Conservation (phyloP, 495 filamentous ascomycete species). For the Extremus antarcticus region DNA sequence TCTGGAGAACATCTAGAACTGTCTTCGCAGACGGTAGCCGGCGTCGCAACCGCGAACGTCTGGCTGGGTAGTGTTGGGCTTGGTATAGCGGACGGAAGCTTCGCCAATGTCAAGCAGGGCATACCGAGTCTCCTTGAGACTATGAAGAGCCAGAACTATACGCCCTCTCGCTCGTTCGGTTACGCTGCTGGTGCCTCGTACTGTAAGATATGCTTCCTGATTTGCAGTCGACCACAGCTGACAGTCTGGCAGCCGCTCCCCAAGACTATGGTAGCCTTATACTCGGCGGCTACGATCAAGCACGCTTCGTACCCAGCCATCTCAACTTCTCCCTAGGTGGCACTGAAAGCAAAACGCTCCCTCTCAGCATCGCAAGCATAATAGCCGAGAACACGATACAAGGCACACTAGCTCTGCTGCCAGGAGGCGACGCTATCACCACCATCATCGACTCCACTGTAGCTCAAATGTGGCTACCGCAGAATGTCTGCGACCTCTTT, state of each 20-base stretch:
- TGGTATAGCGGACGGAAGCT: conserved; percentile 39
- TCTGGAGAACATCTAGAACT: conserved; percentile 33
- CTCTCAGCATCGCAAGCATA: conserved; percentile 27
- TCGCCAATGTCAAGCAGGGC: conserved; percentile 32
- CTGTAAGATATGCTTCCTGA: conserved; percentile 16
- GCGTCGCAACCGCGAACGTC: conserved; percentile 36
- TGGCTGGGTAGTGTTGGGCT: conserved; percentile 48
- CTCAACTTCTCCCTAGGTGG: conserved; percentile 19
- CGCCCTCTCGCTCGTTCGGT: conserved; percentile 22
- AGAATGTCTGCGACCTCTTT: conserved; percentile 25
- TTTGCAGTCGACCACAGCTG: conserved; percentile 20
- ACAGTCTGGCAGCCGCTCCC: not conserved
- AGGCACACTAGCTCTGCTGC: conserved; percentile 20
- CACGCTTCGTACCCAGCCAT: conserved; percentile 23
- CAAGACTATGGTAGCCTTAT: conserved; percentile 19
- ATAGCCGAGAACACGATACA: conserved; percentile 17
- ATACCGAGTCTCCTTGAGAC: conserved; percentile 35
- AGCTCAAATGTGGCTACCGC: conserved; percentile 28
- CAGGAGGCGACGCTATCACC: conserved; percentile 13
- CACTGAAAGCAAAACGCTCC: conserved; percentile 18
- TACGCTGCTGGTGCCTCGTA: conserved; percentile 31
- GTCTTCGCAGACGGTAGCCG: conserved; percentile 39
- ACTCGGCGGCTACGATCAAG: conserved; percentile 30
- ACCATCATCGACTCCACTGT: conserved; percentile 28
- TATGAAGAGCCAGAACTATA: conserved; percentile 15